Conservation (phyloP, 768 basidiomycete species). For the Phanerodontia chrysosporium region DNA sequence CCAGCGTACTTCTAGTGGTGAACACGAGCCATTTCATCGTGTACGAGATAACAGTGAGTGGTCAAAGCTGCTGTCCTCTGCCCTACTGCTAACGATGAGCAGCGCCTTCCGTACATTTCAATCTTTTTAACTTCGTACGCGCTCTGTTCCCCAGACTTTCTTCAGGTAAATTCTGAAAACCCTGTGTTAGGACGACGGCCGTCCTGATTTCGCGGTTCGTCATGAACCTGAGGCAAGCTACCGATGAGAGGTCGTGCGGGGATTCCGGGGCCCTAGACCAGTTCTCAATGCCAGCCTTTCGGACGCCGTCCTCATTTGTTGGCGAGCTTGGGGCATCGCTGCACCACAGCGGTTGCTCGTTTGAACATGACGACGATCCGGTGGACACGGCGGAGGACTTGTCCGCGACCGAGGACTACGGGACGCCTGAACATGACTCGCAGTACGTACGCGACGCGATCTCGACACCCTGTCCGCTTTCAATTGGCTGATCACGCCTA, state of each 20-base stretch:
- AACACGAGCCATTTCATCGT: slow-evolving; percentile 1
- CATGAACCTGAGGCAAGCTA: slow-evolving; percentile 3
- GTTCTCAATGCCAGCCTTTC: not conserved
- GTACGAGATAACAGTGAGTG: not conserved
- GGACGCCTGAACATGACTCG: no score
- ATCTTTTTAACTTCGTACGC: not conserved
- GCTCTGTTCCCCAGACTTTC: not conserved
- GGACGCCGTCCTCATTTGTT: no score
- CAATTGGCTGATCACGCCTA: not conserved
- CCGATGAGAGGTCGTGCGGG: not conserved
- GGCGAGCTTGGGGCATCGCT: no score
- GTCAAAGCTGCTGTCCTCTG: no score
- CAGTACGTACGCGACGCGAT: not conserved
- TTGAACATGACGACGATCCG: no score
- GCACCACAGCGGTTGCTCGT: no score
- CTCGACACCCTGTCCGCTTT: not conserved
- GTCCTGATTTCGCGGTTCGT: slow-evolving; percentile 4
- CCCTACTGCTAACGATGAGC: not conserved
- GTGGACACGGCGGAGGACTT: no score
- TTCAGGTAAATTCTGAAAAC: no score
- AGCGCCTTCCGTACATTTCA: slow-evolving; percentile 4
- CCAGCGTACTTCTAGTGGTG: not conserved
- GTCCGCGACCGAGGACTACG: no score
- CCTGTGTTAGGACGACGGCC: not conserved
- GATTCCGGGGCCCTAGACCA: not conserved